phyloP scores from a whole-genome alignment of 164 flowering plant species.

The Vitis rupestris region DNA sequence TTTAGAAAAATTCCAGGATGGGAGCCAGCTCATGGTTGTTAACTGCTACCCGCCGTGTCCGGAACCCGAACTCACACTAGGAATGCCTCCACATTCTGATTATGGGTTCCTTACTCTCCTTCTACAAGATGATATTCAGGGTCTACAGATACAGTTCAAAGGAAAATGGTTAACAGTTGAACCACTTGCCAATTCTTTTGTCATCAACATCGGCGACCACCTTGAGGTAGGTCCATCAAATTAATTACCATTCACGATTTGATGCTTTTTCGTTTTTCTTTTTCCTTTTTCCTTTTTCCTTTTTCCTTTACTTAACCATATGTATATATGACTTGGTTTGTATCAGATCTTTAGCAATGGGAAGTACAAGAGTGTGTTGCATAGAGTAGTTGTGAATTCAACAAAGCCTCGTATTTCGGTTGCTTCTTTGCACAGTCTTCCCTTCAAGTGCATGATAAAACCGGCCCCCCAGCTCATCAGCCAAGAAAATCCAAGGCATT shows the following conservation, averaged over 20 bases:
- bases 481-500: conserved; percentile 58
- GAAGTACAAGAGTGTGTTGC: conserved; percentile 79
- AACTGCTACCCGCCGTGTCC: conserved; percentile 88
- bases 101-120: conserved; percentile 87
- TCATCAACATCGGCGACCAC: conserved; percentile 86
- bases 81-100: conserved; percentile 91
- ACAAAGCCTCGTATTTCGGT: conserved; percentile 53
- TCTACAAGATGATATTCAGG: conserved; percentile 72
- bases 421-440: conserved; percentile 74
- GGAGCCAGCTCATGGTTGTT: conserved; percentile 77
- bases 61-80: conserved; percentile 78
- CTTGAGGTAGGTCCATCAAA: conserved; percentile 46
- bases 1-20: conserved; percentile 47
- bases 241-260: too few species aligned
- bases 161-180: conserved; percentile 68
- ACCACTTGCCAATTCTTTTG: conserved; percentile 61
- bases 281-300: background rate
- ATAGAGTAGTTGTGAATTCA: conserved; percentile 67
- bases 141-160: conserved; percentile 54
- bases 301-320: too few species aligned
- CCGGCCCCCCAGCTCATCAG: conserved; percentile 56
- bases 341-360: conserved; percentile 57
- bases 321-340: too few species aligned
- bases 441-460: conserved; percentile 34
- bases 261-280: background rate